phyloP scores from a whole-genome alignment of 2,329 filamentous ascomycete genomes.

The Rachicladosporium sp. region DNA sequence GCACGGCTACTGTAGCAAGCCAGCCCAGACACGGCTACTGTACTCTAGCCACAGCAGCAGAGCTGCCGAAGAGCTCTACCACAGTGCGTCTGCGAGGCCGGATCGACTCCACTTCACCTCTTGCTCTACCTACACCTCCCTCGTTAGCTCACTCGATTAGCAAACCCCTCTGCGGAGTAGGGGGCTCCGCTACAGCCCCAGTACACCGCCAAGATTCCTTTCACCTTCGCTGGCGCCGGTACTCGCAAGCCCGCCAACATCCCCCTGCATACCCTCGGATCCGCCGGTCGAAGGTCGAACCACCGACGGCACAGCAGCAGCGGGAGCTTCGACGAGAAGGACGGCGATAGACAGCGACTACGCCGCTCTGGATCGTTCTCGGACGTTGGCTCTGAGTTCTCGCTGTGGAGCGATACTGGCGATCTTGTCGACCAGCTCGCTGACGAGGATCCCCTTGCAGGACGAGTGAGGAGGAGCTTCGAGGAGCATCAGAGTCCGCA shows the following conservation, averaged over 20 bases:
- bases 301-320: conserved; percentile 21
- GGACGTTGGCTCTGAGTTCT: conserved; percentile 51
- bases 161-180: too few relatives aligned
- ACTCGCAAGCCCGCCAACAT: conserved; percentile 68
- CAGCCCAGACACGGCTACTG: too few relatives aligned
- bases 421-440: conserved; percentile 87
- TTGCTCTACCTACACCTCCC: too few relatives aligned
- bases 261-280: conserved; percentile 63
- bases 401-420: conserved; percentile 85
- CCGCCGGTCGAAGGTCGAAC: conserved; percentile 30
- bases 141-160: too few relatives aligned
- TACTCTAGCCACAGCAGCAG: too few relatives aligned
- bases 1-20: too few relatives aligned
- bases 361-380: conserved; percentile 21
- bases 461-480: conserved; percentile 53
- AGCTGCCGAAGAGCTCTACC: too few relatives aligned
- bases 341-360: conserved; percentile 36
- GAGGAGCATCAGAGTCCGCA: conserved; percentile 41
- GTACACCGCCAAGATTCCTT: conserved; percentile 70
- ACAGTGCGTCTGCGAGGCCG: too few relatives aligned
- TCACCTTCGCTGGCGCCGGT: conserved; percentile 35
- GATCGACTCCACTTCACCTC: too few relatives aligned
- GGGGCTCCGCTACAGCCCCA: conserved; percentile 34
- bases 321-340: conserved; percentile 37
- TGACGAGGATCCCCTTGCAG: conserved; percentile 67